These are phyloP conservation scores for Candida oleophila DNA, from an alignment of 805 yeast species.

Conservation along the genomic window DNA sequence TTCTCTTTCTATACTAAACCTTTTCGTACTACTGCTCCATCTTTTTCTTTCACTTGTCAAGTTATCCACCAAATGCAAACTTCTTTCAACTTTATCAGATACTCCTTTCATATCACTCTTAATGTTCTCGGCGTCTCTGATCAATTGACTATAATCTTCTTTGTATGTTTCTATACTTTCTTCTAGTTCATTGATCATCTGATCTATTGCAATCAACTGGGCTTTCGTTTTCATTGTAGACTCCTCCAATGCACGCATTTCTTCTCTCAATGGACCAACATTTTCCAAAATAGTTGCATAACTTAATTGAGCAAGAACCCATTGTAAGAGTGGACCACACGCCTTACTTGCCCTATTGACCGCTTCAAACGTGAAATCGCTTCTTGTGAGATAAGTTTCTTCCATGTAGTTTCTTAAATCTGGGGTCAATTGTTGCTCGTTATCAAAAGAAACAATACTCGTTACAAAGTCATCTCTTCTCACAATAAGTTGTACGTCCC, in stretches of 20 bases:
- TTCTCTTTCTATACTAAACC: conserved; percentile 46
- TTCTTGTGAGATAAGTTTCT: conserved; percentile 54
- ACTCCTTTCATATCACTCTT: conserved; percentile 69
- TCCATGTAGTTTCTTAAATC: conserved; percentile 59
- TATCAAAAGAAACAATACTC: conserved; percentile 73
- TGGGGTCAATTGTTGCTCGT: conserved; percentile 53
- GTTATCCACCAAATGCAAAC: conserved; percentile 59
- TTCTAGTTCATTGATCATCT: conserved; percentile 77
- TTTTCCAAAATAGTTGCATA: conserved; percentile 68
- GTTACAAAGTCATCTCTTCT: conserved; percentile 86
- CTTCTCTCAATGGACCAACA: conserved; percentile 71
- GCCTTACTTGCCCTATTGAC: conserved; percentile 92
- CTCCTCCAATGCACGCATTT: conserved; percentile 58
- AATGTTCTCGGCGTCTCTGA: conserved; percentile 74
- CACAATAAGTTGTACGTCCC: conserved; percentile 77
- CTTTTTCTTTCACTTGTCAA: conserved; percentile 66
- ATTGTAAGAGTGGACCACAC: conserved; percentile 84
- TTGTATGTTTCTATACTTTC: conserved; percentile 67
- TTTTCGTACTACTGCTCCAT: conserved; percentile 64
- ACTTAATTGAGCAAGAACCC: conserved; percentile 90
- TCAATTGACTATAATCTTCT: conserved; percentile 64
- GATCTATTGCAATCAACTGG: conserved; percentile 70
- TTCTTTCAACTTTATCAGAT: conserved; percentile 57
- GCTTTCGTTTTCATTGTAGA: conserved; percentile 63
- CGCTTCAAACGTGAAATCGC: conserved; percentile 65